Conservation (phyloP, 331 rosid genomes). For the Telfairia occidentalis region DNA sequence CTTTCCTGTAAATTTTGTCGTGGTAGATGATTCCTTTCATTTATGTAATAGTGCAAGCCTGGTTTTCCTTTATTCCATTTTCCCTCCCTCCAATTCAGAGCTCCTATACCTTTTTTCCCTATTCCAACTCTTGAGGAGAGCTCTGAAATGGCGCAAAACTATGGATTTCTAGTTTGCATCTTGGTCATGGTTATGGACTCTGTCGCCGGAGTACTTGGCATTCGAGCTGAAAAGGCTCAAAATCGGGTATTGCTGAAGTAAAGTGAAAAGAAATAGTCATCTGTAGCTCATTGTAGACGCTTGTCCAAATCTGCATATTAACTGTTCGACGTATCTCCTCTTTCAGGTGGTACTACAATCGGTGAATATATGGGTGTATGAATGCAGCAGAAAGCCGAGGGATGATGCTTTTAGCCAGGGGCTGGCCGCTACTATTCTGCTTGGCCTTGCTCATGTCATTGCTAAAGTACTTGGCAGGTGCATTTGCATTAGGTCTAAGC, state of each 20-base stretch:
- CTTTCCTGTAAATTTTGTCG: conserved; percentile 27
- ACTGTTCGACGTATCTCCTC: not conserved
- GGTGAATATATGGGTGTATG: conserved; percentile 27
- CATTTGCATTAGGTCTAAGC: conserved; percentile 31
- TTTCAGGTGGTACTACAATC: conserved; percentile 35
- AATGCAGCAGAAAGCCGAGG: conserved; percentile 54
- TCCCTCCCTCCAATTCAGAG: conserved; percentile 16
- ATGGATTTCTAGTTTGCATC: conserved; percentile 44
- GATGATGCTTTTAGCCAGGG: conserved; percentile 50
- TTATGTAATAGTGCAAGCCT: conserved; percentile 19
- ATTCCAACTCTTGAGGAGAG: not conserved
- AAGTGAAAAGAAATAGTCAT: not conserved
- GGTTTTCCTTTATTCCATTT: conserved; percentile 42
- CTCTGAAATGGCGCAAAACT: conserved; percentile 38
- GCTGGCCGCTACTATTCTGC: conserved; percentile 42
- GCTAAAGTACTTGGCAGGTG: conserved; percentile 63
- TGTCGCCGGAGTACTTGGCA: conserved; percentile 66
- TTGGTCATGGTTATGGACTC: conserved; percentile 42
- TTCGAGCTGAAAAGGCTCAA: conserved; percentile 67
- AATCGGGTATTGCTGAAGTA: conserved; percentile 40
- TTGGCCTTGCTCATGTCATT: conserved; percentile 37
- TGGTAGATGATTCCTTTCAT: conserved; percentile 24
- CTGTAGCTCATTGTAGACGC: not conserved
- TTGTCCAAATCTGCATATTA: not conserved
- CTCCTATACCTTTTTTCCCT: not conserved